These are phyloP conservation scores for Saussurea involucrata DNA, from an alignment of 129 eudicot species.

Conservation along the genomic window DNA sequence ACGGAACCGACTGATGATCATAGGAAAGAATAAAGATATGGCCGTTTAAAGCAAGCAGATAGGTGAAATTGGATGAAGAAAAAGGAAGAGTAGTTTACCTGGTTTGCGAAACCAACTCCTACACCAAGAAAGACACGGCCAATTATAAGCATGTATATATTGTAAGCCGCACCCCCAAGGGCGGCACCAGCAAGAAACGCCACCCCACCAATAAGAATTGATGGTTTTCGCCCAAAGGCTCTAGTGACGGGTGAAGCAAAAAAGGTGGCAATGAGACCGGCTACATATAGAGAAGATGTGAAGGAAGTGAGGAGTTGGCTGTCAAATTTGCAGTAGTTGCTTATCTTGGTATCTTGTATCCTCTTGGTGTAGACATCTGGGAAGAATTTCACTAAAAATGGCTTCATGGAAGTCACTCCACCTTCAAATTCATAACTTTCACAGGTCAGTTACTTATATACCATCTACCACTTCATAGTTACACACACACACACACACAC, in stretches of 20 bases:
- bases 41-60: neutral
- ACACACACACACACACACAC: no score
- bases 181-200: conserved; percentile 58
- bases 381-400: conserved; percentile 56
- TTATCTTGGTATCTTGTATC: conserved; percentile 35
- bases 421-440: conserved; percentile 31
- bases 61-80: neutral
- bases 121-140: conserved; percentile 69
- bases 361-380: conserved; percentile 44
- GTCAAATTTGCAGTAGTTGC: conserved; percentile 68
- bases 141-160: conserved; percentile 54
- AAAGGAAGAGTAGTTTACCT: conserved; percentile 32
- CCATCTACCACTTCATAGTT: no score
- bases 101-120: conserved; percentile 73
- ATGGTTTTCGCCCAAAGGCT: conserved; percentile 60
- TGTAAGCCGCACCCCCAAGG: conserved; percentile 51
- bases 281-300: conserved; percentile 54
- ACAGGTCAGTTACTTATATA: neutral
- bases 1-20: conserved; percentile 42
- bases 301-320: conserved; percentile 45
- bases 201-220: conserved; percentile 54
- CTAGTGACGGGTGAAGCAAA: conserved; percentile 51
- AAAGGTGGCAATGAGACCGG: conserved; percentile 55
- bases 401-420: conserved; percentile 66
- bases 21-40: neutral